Evolutionary conservation across 352 stramenopile species (phyloP).

Genomic region (Phytopythium helicoides): DNA sequence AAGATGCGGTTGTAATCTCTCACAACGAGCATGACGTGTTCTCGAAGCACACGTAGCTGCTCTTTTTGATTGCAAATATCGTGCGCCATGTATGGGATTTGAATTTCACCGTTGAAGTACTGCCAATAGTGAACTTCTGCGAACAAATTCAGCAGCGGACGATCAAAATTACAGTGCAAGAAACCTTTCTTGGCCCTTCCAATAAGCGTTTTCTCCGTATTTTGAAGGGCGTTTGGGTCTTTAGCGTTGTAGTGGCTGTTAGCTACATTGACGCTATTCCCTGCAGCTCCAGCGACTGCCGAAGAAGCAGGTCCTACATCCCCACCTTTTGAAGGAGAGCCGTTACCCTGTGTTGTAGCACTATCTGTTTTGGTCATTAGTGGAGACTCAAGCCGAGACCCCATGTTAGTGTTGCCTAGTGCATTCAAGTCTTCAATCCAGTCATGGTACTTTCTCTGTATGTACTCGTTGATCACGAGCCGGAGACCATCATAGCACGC

Average conservation of each 20-base stretch:
- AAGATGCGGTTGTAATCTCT: slow-evolving; percentile 95
- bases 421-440: slow-evolving; percentile 88
- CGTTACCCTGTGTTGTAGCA: neutral
- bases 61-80: slow-evolving; percentile 95
- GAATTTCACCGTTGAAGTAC: slow-evolving; percentile 91
- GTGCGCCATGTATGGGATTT: slow-evolving; percentile 94
- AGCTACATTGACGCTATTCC: slow-evolving; percentile 21
- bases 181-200: slow-evolving; percentile 79
- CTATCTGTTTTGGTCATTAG: slow-evolving; percentile 77
- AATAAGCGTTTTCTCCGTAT: slow-evolving; percentile 82
- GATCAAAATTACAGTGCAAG: slow-evolving; percentile 95
- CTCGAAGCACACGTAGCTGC: slow-evolving; percentile 87
- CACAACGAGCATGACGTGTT: slow-evolving; percentile 95
- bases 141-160: slow-evolving; percentile 91
- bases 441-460: slow-evolving; percentile 89
- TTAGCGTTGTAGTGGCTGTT: slow-evolving; percentile 29
- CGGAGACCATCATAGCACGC: slow-evolving; percentile 68
- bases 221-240: slow-evolving; percentile 65
- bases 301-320: slow-evolving; percentile 1
- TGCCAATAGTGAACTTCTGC: slow-evolving; percentile 92
- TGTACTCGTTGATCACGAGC: slow-evolving; percentile 87
- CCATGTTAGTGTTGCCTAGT: slow-evolving; percentile 73
- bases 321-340: neutral
- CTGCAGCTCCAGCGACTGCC: slow-evolving; percentile 1
- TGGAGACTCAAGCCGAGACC: slow-evolving; percentile 78